Evolutionary conservation across 768 basidiomycete species (phyloP), one percentile per base, ranked within the genome.

Genomic region (Podaxis sp.): DNA sequence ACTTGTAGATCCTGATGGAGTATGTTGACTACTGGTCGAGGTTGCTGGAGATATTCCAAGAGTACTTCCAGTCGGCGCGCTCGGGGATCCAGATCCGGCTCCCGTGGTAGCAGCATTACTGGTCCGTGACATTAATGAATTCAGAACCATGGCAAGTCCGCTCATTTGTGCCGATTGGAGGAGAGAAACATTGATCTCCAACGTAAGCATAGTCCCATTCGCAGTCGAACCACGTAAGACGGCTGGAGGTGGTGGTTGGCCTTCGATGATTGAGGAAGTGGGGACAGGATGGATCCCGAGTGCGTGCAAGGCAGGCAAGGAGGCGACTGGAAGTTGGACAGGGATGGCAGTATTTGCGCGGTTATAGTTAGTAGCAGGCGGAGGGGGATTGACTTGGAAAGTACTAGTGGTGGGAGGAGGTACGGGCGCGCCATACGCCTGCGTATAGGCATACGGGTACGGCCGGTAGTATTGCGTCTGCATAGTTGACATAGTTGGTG

Each of bases 121-220:
- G 58, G 71, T 77, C 66, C 83, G 80, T 28, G 84, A 80, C 80
- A 90, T 87, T 65, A 92, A 72, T 2, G 87, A 85, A 72, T 90
- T 91, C 64, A 93, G 73, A 11, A 93, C 77, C 65, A 87, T 76
- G 20, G 89, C 89, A 66, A 92, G 68, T 13, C 90, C 89, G 69
- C 82, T 89, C 86, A 90, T 88, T 69, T 93, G 91, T n/a, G 84
- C 77, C 17, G 85, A 80, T 72, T 91, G 88, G 59, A 94, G 77
- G 20, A 87, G 73, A 15, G 87, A 86, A 30, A 92, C 85, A 64
- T 93, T 92, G 70, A 94, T 89, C 65, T 93, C 91, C 58, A 94
- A 75, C 70, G 82, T 89, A 62, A 92, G 73, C 80, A 88, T 86
- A 20, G 84, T 82, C 12, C 90, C 90, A 68, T 90, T 87, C 6